Evolutionary conservation across 2,329 filamentous ascomycete genomes (phyloP).

Genomic region (Pseudocercospora musae): DNA sequence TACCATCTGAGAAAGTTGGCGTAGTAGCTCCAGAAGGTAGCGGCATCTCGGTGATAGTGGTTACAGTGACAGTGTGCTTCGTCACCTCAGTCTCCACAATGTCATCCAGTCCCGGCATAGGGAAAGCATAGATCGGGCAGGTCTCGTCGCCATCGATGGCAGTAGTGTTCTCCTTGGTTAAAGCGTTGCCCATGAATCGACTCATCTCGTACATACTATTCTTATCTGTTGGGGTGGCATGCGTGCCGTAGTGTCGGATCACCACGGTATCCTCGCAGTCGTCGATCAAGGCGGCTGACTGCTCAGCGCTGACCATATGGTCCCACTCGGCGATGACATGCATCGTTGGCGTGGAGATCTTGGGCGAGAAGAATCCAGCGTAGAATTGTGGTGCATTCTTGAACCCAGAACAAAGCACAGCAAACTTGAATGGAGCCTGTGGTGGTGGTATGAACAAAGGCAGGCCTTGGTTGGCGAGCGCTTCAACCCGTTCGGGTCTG

Average conservation of each 20-base stretch:
- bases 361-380: constrained; percentile 20
- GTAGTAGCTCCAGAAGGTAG: neutral
- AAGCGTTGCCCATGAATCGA: constrained; percentile 13
- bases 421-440: constrained; percentile 23
- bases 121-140: neutral
- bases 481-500: constrained; percentile 12
- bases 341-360: constrained; percentile 17
- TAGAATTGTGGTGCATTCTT: constrained; percentile 19
- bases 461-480: constrained; percentile 14
- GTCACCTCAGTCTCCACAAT: neutral
- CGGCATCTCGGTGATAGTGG: neutral
- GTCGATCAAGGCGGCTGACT: constrained; percentile 10
- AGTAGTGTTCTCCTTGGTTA: neutral
- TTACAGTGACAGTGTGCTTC: neutral
- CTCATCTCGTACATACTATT: constrained; percentile 16
- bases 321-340: constrained; percentile 20
- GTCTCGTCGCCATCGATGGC: neutral
- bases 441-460: constrained; percentile 20
- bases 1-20: neutral
- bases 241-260: constrained; percentile 17
- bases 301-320: constrained; percentile 19
- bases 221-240: constrained; percentile 16
- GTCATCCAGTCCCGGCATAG: neutral
- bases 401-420: constrained; percentile 20
- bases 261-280: constrained; percentile 11